phyloP scores from a whole-genome alignment of 2,329 filamentous ascomycete species.

The Trichoderma asperellum region DNA sequence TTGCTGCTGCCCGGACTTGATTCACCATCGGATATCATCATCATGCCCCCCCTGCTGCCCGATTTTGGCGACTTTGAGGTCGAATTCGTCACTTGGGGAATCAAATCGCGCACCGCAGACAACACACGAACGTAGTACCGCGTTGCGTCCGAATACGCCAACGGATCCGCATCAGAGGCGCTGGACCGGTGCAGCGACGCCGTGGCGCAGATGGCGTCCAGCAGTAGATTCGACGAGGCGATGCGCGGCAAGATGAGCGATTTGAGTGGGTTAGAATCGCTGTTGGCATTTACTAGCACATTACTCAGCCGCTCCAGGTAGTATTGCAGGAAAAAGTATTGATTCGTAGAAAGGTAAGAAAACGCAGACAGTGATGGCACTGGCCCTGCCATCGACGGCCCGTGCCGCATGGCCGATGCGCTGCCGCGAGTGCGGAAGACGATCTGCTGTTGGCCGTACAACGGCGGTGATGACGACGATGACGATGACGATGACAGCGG shows the following conservation, averaged over 20 bases:
- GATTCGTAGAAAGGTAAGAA: slow-evolving; percentile 25
- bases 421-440: background rate
- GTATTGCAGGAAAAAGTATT: slow-evolving; percentile 24
- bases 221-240: slow-evolving; percentile 19
- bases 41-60: background rate
- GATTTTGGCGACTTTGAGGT: background rate
- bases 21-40: background rate
- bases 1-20: background rate
- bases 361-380: slow-evolving; percentile 17
- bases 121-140: slow-evolving; percentile 22
- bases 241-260: slow-evolving; percentile 19
- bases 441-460: background rate
- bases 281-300: slow-evolving; percentile 24
- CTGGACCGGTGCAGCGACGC: slow-evolving; percentile 8
- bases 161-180: background rate
- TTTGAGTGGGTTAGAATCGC: slow-evolving; percentile 15
- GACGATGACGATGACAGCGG: background rate
- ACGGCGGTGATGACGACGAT: background rate
- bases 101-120: slow-evolving; percentile 21
- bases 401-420: background rate
- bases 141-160: slow-evolving; percentile 9
- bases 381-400: background rate
- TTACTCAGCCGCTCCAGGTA: slow-evolving; percentile 22
- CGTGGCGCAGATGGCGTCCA: slow-evolving; percentile 24
- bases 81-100: slow-evolving; percentile 4